A percentile compares a stretch with the other conserved stretches of the same genome.
Conservation (phyloP, 2,329 filamentous ascomycete species). For the Epichloe hybrida region DNA sequence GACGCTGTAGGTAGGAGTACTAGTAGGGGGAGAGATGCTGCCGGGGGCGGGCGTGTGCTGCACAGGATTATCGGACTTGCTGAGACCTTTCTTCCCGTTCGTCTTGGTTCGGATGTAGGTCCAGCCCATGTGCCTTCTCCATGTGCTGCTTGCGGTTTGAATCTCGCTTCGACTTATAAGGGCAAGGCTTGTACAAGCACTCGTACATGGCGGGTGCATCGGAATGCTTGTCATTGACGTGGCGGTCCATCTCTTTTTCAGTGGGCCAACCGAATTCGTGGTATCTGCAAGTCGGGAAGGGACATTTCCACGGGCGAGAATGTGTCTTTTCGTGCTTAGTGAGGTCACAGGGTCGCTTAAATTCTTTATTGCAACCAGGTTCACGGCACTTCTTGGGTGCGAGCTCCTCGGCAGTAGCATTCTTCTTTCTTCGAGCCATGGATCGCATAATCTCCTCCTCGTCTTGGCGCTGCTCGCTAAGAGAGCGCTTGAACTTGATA, state of each 20-base stretch:
- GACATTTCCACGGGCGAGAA: slow-evolving; percentile 91
- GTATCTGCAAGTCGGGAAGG: slow-evolving; percentile 73
- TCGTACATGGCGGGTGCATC: slow-evolving; percentile 65
- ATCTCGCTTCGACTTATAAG: slow-evolving; percentile 89
- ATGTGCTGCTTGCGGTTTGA: slow-evolving; percentile 98
- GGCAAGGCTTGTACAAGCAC: slow-evolving; percentile 72
- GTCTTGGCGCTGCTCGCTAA: slow-evolving; percentile 57
- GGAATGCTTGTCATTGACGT: slow-evolving; percentile 93
- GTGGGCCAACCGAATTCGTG: slow-evolving; percentile 85
- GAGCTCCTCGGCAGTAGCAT: slow-evolving; percentile 71
- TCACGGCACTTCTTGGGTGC: slow-evolving; percentile 66
- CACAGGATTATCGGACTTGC: slow-evolving; percentile 31
- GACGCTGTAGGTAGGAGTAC: slow-evolving; percentile 33
- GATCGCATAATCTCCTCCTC: slow-evolving; percentile 77
- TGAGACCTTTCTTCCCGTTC: slow-evolving; percentile 54
- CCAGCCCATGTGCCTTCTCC: slow-evolving; percentile 91
- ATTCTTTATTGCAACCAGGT: slow-evolving; percentile 71
- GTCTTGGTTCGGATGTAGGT: slow-evolving; percentile 85
- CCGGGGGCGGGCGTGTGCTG: slow-evolving; percentile 46
- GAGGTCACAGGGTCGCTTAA: slow-evolving; percentile 92
- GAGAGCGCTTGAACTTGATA: slow-evolving; percentile 50
- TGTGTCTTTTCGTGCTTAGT: slow-evolving; percentile 99
- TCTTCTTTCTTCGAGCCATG: slow-evolving; percentile 94
- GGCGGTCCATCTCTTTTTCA: slow-evolving; percentile 87
- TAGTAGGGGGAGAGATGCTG: slow-evolving; percentile 49